These are phyloP conservation scores for Mycoemilia scoparia DNA, from an alignment of 192 early-diverging fungal species.

Conservation along the genomic window DNA sequence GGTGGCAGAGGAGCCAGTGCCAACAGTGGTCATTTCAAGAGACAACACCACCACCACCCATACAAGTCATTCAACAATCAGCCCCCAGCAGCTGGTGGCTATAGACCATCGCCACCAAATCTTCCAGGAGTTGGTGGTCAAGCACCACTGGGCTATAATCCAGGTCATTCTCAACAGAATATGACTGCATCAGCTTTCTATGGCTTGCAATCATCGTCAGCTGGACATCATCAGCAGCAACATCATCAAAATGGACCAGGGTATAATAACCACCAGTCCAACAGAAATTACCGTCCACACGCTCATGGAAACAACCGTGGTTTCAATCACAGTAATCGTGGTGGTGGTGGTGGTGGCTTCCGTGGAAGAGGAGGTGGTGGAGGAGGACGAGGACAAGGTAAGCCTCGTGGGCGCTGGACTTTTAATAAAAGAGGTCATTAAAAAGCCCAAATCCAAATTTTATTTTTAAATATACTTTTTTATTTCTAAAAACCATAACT, in stretches of 20 bases:
- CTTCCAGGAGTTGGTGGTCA: constrained; percentile 16
- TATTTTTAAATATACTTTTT: no score
- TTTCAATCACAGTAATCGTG: not conserved
- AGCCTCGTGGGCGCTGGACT: no score
- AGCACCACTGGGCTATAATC: constrained; percentile 1
- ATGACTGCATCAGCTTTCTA: not conserved
- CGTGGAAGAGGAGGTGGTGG: not conserved
- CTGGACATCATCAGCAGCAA: not conserved
- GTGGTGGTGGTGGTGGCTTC: constrained; percentile 1
- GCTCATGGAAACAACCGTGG: constrained; percentile 2
- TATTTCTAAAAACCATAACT: no score
- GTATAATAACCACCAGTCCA: not conserved
- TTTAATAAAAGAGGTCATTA: no score
- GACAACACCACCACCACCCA: constrained; percentile 1
- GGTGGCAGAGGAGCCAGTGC: no score
- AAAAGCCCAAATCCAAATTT: no score
- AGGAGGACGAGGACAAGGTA: not conserved
- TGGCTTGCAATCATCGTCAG: not conserved
- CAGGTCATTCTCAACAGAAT: not conserved
- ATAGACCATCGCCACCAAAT: constrained; percentile 6
- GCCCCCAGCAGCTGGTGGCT: not conserved
- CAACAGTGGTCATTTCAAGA: no score
- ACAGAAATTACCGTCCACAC: constrained; percentile 4
- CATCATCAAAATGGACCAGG: not conserved
- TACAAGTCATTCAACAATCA: not conserved